Evolutionary conservation across 495 filamentous ascomycete genomes (phyloP), one percentile per base, ranked within the genome.

Genomic region (Neurospora sublineolata): DNA sequence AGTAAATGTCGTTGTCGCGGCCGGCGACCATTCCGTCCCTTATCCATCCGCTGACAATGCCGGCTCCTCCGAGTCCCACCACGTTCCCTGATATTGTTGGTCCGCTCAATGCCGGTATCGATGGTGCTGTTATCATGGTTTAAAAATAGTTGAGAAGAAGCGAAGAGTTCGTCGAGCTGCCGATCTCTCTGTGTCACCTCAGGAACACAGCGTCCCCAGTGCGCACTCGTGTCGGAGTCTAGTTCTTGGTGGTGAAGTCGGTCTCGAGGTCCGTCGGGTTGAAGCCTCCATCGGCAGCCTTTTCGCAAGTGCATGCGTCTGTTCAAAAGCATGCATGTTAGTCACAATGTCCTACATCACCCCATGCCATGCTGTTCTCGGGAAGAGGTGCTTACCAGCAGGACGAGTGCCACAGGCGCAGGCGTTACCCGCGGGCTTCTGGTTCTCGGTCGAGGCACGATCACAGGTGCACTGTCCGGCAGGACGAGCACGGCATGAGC

Each of bases 261-360:
- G 84, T 90, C 87, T 97, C 93, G 75, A 87, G 83, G 23, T 85
- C 84, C 3, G 87, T 80, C 70, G 85, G 71, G 41, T 78, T 73
- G 68, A 72, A 81, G 2, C 82, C 82, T 72, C 85, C 84, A 70
- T 86, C 86, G 42, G 84, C 77, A 9, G 88, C 90, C 76, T 91
- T 93, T 81, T 93, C 91, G 80, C 93, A 97, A 14, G 90, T 94
- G 84, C 93, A 96, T 4, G 91, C 90, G 81, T 85, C 92, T 93
- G 72, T 67, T n/a, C 18, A 23, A 60, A 60, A 23, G 36, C 33
- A 46, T 71, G 69, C 64, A 67, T 52, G 27, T 40, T 70, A 46
- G 71, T 70, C 60, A 68, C 23, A 16, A 36, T 64, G 27, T 16
- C 18, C 52, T 41, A 41, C 16, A 18, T 41, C 23, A 18, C 69